phyloP scores from a whole-genome alignment of 2,329 filamentous ascomycete species.

The Blastomyces emzantsi region DNA sequence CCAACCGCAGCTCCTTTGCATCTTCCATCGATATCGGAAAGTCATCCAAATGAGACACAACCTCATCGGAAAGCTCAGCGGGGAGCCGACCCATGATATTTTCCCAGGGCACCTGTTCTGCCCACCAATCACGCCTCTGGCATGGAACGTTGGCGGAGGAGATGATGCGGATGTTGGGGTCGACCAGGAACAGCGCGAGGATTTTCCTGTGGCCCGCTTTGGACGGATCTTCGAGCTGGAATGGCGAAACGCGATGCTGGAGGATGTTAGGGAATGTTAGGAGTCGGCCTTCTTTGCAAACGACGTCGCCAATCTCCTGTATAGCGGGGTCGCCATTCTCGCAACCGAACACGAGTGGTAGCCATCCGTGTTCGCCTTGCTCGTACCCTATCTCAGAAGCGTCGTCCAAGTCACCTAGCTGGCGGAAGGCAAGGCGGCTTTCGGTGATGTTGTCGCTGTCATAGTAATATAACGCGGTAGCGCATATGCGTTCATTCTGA shows the following conservation, averaged over 20 bases:
- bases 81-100: slow-evolving; percentile 8
- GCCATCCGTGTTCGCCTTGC: slow-evolving; percentile 15
- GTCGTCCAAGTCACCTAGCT: slow-evolving; percentile 26
- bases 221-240: slow-evolving; percentile 13
- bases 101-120: slow-evolving; percentile 7
- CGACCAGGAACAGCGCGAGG: slow-evolving; percentile 16
- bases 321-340: slow-evolving; percentile 5
- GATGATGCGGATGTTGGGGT: slow-evolving; percentile 15
- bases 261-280: slow-evolving; percentile 19
- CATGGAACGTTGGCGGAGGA: slow-evolving; percentile 15
- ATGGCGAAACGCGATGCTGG: slow-evolving; percentile 15
- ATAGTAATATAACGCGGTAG: slow-evolving; percentile 55
- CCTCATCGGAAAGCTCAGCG: slow-evolving; percentile 9
- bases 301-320: slow-evolving; percentile 15
- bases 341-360: slow-evolving; percentile 13
- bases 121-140: slow-evolving; percentile 16
- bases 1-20: slow-evolving; percentile 12
- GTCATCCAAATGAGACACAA: slow-evolving; percentile 7
- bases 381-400: slow-evolving; percentile 27
- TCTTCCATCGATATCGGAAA: slow-evolving; percentile 14
- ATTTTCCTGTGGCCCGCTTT: slow-evolving; percentile 17
- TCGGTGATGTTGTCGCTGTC: slow-evolving; percentile 52
- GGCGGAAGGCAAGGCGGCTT: slow-evolving; percentile 45
- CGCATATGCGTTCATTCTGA: slow-evolving; percentile 56
- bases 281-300: slow-evolving; percentile 17